Percentiles rank a stretch among this genome's conserved stretches.
Evolutionary conservation across 805 yeast genomes (phyloP).

Genomic region (Schwanniomyces sp.): DNA sequence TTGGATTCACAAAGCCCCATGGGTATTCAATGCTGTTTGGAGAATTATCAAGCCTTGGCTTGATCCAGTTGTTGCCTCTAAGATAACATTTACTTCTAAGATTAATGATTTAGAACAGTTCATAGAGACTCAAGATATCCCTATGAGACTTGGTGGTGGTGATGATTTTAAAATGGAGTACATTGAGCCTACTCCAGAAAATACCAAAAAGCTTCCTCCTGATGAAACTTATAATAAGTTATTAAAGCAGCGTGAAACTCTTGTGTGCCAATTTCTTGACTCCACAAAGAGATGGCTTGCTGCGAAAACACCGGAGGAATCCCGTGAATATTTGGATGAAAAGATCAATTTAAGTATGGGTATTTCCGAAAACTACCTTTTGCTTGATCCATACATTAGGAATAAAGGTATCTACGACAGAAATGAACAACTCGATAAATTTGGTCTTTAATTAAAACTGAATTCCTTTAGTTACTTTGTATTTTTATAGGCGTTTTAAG

Average conservation of each 20-base stretch:
- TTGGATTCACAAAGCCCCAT: conserved; percentile 91
- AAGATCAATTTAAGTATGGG: conserved; percentile 53
- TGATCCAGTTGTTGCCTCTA: conserved; percentile 90
- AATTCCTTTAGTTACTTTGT: no score
- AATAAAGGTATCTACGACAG: conserved; percentile 79
- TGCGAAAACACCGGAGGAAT: conserved; percentile 50
- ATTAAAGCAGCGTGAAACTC: conserved; percentile 51
- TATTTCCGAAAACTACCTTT: conserved; percentile 62
- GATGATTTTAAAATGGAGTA: conserved; percentile 22
- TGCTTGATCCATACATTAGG: conserved; percentile 79
- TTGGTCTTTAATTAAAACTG: not conserved
- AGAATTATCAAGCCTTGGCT: conserved; percentile 86
- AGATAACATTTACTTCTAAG: conserved; percentile 74
- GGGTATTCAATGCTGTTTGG: conserved; percentile 97
- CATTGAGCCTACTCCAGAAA: conserved; percentile 2
- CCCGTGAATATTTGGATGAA: conserved; percentile 49
- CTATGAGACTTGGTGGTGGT: conserved; percentile 69
- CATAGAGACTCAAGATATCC: conserved; percentile 57
- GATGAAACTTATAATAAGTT: conserved; percentile 38
- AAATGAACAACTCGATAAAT: conserved; percentile 15
- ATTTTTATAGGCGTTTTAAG: no score
- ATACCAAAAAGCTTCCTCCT: conserved; percentile 7
- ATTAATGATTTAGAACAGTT: conserved; percentile 60
- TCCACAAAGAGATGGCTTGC: conserved; percentile 81
- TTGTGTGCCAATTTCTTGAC: conserved; percentile 55